A percentile compares a stretch with the other conserved stretches of the same genome.
Evolutionary conservation across 352 stramenopile species (phyloP).

Genomic region (Chrysophaeum taylorii): DNA sequence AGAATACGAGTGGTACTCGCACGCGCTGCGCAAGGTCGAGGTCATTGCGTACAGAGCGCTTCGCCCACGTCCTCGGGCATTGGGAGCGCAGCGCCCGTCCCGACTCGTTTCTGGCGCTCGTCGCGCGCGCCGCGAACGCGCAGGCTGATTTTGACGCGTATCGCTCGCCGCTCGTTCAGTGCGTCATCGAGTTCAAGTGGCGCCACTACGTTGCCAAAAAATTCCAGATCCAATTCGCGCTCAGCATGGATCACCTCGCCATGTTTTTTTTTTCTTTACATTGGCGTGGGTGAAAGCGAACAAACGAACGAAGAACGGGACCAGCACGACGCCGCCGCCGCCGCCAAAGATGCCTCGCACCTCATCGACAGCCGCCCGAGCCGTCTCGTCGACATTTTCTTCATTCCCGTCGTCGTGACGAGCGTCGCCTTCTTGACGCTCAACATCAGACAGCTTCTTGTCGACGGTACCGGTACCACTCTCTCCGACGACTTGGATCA

Average conservation of each 20-base stretch:
- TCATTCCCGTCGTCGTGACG: neutral
- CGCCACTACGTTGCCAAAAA: neutral
- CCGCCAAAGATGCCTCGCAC: too few species aligned
- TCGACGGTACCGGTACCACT: too few species aligned
- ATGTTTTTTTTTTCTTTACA: neutral
- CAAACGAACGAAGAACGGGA: too few species aligned
- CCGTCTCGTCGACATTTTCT: too few species aligned
- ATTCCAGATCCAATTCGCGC: neutral
- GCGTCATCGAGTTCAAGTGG: slow-evolving; percentile 2
- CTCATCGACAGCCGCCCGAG: too few species aligned
- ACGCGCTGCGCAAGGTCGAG: too few species aligned
- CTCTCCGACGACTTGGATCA: too few species aligned
- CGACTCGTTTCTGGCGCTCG: neutral
- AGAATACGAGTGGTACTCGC: too few species aligned
- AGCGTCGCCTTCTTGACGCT: neutral
- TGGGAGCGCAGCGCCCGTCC: neutral
- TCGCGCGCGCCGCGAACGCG: neutral
- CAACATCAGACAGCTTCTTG: neutral
- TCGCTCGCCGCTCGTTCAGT: neutral
- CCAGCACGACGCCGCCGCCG: too few species aligned
- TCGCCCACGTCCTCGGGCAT: neutral
- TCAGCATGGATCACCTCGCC: neutral
- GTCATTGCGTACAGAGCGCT: neutral
- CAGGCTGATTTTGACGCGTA: neutral
- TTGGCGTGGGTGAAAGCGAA: neutral